Conservation (phyloP, 2,329 filamentous ascomycete species). For the Ophiostoma pallidulum region DNA sequence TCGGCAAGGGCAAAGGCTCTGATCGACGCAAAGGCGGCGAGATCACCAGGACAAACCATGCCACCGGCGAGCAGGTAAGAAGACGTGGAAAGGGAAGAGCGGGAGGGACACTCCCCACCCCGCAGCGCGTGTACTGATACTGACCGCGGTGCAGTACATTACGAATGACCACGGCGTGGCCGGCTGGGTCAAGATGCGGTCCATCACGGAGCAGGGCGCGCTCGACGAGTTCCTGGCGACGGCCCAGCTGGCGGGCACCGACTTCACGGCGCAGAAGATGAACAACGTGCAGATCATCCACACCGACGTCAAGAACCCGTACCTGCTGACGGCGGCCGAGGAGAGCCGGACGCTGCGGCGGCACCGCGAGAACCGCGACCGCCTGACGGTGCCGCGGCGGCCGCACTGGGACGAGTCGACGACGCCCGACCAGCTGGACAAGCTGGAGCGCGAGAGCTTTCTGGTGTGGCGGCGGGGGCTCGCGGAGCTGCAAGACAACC, state of each 20-base stretch:
- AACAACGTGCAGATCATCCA: slow-evolving; percentile 99
- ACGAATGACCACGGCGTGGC: slow-evolving; percentile 87
- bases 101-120: too few species aligned
- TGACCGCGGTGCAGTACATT: slow-evolving; percentile 62
- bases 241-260: slow-evolving; percentile 92
- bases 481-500: slow-evolving; percentile 85
- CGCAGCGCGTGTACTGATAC: too few species aligned
- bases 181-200: slow-evolving; percentile 98
- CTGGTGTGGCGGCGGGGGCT: slow-evolving; percentile 82
- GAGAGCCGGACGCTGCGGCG: slow-evolving; percentile 70
- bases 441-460: slow-evolving; percentile 68
- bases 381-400: slow-evolving; percentile 80
- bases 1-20: slow-evolving; percentile 81
- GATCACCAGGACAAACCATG: slow-evolving; percentile 61
- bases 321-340: slow-evolving; percentile 74
- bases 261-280: slow-evolving; percentile 98
- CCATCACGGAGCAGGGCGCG: slow-evolving; percentile 91
- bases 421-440: slow-evolving; percentile 72
- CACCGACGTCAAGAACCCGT: slow-evolving; percentile 90
- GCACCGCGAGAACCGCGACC: slow-evolving; percentile 68
- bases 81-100: too few species aligned
- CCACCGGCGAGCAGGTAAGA: slow-evolving; percentile 63
- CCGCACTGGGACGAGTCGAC: slow-evolving; percentile 83
- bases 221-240: slow-evolving; percentile 95
- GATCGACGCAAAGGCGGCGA: slow-evolving; percentile 63